Conservation (phyloP, 495 filamentous ascomycete genomes). For the Acidiella bohemica region DNA sequence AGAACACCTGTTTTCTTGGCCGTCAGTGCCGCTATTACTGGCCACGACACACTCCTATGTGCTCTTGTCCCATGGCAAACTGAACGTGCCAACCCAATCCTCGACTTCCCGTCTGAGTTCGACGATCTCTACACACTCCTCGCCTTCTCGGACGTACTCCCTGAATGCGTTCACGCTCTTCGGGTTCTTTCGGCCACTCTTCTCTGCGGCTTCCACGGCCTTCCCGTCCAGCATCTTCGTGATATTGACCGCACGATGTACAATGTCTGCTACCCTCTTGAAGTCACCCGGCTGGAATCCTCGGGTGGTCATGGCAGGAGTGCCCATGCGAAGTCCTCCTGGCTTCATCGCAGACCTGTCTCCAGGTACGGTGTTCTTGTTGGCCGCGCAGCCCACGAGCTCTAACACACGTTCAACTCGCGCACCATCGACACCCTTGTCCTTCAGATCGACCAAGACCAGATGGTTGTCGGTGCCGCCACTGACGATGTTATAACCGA, state of each 20-base stretch:
- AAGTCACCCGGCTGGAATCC: conserved; percentile 85
- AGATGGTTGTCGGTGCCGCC: conserved; percentile 98
- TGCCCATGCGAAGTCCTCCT: conserved; percentile 86
- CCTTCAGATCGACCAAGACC: conserved; percentile 83
- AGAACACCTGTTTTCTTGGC: no score
- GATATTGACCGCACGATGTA: conserved; percentile 81
- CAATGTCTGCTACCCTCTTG: conserved; percentile 74
- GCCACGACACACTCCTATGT: background rate
- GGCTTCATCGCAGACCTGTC: conserved; percentile 96
- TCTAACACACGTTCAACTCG: conserved; percentile 94
- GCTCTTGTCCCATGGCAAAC: conserved; percentile 60
- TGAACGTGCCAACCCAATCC: conserved; percentile 80
- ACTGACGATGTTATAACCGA: conserved; percentile 85
- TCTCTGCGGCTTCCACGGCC: conserved; percentile 60
- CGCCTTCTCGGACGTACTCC: conserved; percentile 68
- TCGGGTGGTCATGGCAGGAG: conserved; percentile 94
- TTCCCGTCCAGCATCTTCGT: conserved; percentile 71
- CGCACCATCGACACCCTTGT: conserved; percentile 72
- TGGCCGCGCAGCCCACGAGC: conserved; percentile 96
- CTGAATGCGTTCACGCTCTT: conserved; percentile 71
- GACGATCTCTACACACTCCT: conserved; percentile 73
- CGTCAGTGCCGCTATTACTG: no score
- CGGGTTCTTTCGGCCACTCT: conserved; percentile 67
- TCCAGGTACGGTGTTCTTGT: conserved; percentile 97
- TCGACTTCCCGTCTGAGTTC: conserved; percentile 79